These are phyloP conservation scores for Cytospora mali DNA, from an alignment of 2,329 filamentous ascomycete genomes.

Conservation along the genomic window DNA sequence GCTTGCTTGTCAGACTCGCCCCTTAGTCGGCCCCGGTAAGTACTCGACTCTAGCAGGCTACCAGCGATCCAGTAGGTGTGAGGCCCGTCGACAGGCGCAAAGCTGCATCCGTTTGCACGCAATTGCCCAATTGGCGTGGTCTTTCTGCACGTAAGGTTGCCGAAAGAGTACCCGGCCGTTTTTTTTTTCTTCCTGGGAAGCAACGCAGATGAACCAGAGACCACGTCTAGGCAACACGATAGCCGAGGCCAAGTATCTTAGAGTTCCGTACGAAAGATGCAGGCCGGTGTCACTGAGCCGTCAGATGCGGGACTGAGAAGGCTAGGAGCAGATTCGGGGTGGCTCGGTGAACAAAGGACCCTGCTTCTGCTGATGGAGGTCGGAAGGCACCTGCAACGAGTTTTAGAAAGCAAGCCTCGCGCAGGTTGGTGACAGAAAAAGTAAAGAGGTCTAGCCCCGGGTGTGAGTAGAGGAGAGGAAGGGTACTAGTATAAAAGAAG, in stretches of 20 bases:
- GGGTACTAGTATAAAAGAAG: slow-evolving; percentile 26
- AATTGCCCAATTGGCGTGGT: slow-evolving; percentile 15
- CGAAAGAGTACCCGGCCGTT: slow-evolving; percentile 10
- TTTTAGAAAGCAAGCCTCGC: slow-evolving; percentile 17
- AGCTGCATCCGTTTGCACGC: slow-evolving; percentile 22
- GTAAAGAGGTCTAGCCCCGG: slow-evolving; percentile 21
- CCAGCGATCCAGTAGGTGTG: slow-evolving; percentile 8
- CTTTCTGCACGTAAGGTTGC: slow-evolving; percentile 9
- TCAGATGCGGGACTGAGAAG: slow-evolving; percentile 22
- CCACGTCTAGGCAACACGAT: slow-evolving; percentile 22
- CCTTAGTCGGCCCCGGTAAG: slow-evolving; percentile 3
- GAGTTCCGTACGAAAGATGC: slow-evolving; percentile 26
- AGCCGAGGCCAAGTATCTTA: slow-evolving; percentile 13
- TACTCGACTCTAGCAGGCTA: slow-evolving; percentile 8
- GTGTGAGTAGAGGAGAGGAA: slow-evolving; percentile 20
- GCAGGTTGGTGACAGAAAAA: slow-evolving; percentile 22
- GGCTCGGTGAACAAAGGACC: slow-evolving; percentile 19
- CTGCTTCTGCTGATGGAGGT: slow-evolving; percentile 22
- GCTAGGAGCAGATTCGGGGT: slow-evolving; percentile 22
- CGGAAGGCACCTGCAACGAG: slow-evolving; percentile 21
- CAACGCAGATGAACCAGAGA: slow-evolving; percentile 13
- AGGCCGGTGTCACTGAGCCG: slow-evolving; percentile 22
- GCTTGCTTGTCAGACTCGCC: slow-evolving; percentile 13
- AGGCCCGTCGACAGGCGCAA: slow-evolving; percentile 20
- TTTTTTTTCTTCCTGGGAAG: slow-evolving; percentile 1